Evolutionary conservation across 768 basidiomycete species (phyloP).

Genomic region (Suillus alpinus): DNA sequence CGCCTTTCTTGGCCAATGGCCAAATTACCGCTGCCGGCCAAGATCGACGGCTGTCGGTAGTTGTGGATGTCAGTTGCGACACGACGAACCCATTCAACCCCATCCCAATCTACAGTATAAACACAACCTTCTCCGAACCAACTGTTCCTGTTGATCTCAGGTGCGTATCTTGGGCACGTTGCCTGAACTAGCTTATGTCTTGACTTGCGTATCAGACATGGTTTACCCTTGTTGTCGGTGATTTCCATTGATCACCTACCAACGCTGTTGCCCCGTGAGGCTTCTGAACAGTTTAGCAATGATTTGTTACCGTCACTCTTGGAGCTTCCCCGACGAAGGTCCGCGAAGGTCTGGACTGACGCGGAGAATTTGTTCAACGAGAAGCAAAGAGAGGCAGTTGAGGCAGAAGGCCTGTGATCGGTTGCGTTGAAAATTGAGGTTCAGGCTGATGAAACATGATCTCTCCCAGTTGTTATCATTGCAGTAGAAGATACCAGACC

Average conservation of each 20-base stretch:
- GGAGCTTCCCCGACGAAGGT: slow-evolving; percentile 64
- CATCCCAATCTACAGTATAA: slow-evolving; percentile 90
- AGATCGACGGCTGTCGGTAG: slow-evolving; percentile 65
- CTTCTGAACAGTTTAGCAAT: slow-evolving; percentile 92
- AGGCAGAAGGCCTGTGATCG: slow-evolving; percentile 12
- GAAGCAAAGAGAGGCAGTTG: slow-evolving; percentile 54
- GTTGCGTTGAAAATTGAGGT: neutral
- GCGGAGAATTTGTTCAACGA: slow-evolving; percentile 81
- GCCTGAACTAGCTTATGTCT: neutral
- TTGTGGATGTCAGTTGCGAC: slow-evolving; percentile 98
- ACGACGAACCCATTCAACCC: slow-evolving; percentile 99
- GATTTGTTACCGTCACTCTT: slow-evolving; percentile 86
- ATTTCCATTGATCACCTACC: slow-evolving; percentile 98
- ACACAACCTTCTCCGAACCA: slow-evolving; percentile 91
- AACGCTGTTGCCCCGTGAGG: slow-evolving; percentile 90
- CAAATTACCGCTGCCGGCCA: slow-evolving; percentile 72
- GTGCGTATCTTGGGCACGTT: slow-evolving; percentile 41
- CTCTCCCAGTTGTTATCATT: neutral
- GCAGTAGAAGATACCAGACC: neutral
- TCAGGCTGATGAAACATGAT: neutral
- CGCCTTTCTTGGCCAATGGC: slow-evolving; percentile 74
- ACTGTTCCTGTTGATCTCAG: slow-evolving; percentile 83
- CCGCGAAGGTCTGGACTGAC: slow-evolving; percentile 80
- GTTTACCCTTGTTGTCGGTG: slow-evolving; percentile 71
- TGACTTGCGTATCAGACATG: slow-evolving; percentile 38